Conservation (phyloP, 225 moss, liverwort and hornwort species). For the Anthoceros angustus region DNA sequence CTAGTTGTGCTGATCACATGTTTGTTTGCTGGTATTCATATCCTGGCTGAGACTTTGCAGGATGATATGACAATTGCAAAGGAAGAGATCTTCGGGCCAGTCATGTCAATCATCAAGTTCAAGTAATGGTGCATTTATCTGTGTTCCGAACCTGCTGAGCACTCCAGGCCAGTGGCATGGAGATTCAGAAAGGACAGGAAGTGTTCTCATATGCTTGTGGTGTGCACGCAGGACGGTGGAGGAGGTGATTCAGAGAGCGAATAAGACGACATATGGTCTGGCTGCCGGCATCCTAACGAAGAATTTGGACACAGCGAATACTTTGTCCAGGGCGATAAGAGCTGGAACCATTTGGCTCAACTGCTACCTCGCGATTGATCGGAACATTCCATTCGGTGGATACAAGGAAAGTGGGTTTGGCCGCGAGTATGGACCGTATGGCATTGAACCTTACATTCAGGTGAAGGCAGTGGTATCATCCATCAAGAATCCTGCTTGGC, state of each 20-base stretch:
- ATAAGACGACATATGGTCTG: conserved; percentile 27
- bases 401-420: conserved; percentile 45
- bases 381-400: conserved; percentile 41
- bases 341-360: conserved; percentile 49
- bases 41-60: conserved; percentile 11
- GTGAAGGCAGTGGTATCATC: conserved; percentile 44
- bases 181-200: background rate
- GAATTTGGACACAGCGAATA: conserved; percentile 31
- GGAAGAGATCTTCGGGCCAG: conserved; percentile 49
- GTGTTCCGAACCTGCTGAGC: background rate
- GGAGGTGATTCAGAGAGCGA: conserved; percentile 35
- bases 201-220: too few relatives aligned
- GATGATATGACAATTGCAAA: conserved; percentile 41
- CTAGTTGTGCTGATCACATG: too few relatives aligned
- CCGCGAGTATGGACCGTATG: conserved; percentile 32
- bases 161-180: background rate
- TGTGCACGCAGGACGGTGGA: conserved; percentile 35
- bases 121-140: conserved; percentile 19
- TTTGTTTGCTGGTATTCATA: background rate
- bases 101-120: conserved; percentile 47
- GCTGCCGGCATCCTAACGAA: conserved; percentile 38
- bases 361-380: conserved; percentile 18
- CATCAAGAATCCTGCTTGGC: conserved; percentile 16
- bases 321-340: conserved; percentile 22
- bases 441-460: conserved; percentile 33